phyloP scores from a whole-genome alignment of 352 stramenopile species.

The Globisporangium splendens region DNA sequence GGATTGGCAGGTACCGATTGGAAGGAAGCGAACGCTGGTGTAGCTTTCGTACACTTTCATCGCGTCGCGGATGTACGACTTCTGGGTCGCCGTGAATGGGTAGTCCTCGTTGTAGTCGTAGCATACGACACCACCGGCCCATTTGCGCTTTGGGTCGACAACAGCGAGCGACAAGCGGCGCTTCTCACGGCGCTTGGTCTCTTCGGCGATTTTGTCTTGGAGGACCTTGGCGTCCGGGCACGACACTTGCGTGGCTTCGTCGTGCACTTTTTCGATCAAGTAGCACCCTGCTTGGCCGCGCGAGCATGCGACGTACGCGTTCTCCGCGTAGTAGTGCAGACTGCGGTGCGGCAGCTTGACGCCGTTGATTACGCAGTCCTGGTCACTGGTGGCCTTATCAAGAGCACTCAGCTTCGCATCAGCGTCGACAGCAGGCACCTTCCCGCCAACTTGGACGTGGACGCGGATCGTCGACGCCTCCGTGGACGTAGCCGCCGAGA shows the following conservation, averaged over 20 bases:
- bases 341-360: conserved; percentile 52
- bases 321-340: conserved; percentile 68
- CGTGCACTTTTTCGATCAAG: conserved; percentile 56
- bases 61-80: conserved; percentile 54
- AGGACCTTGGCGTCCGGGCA: conserved; percentile 43
- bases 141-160: conserved; percentile 56
- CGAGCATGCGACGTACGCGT: conserved; percentile 73
- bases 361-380: conserved; percentile 55
- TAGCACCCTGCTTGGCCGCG: conserved; percentile 57
- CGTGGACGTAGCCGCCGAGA: conserved; percentile 6
- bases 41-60: conserved; percentile 62
- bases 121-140: conserved; percentile 68
- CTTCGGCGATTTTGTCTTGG: conserved; percentile 19
- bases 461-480: conserved; percentile 34
- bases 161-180: conserved; percentile 64
- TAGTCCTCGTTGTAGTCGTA: conserved; percentile 67
- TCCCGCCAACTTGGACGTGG: conserved; percentile 17
- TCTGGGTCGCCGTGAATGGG: conserved; percentile 54
- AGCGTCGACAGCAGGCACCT: not conserved
- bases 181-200: conserved; percentile 23
- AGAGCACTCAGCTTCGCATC: not conserved
- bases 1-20: conserved; percentile 38
- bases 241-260: conserved; percentile 54
- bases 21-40: conserved; percentile 77
- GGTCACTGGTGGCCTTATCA: conserved; percentile 10